phyloP scores from a whole-genome alignment of 73 alveolate genomes.

The Symbiodinium pilosum region DNA sequence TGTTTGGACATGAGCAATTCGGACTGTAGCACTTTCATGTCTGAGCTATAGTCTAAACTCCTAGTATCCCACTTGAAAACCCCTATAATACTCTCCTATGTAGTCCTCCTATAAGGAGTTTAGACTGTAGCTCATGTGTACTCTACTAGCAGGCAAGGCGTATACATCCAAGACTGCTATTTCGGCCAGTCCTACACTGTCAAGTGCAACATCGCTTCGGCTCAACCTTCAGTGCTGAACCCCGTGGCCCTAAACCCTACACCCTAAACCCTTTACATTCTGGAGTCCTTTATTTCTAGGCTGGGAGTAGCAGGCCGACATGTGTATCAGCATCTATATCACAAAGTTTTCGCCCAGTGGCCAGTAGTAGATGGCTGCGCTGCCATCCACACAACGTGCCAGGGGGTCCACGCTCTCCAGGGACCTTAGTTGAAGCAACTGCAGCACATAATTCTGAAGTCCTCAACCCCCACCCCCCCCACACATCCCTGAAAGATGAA shows the following conservation, averaged over 20 bases:
- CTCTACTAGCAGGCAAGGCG: too few relatives aligned
- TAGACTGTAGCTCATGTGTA: too few relatives aligned
- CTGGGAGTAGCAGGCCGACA: not conserved
- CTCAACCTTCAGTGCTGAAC: too few relatives aligned
- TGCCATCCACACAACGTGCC: constrained; percentile 15
- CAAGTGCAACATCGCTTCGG: too few relatives aligned
- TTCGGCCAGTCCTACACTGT: not conserved
- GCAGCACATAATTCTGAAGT: not conserved
- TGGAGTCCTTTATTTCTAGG: not conserved
- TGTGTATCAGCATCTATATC: not conserved
- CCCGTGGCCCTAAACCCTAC: not conserved
- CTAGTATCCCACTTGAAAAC: too few relatives aligned
- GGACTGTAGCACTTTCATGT: too few relatives aligned
- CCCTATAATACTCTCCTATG: too few relatives aligned
- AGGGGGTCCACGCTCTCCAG: not conserved
- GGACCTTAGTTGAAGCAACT: not conserved
- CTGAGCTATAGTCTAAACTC: too few relatives aligned
- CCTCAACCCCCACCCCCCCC: not conserved
- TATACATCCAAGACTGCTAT: not conserved
- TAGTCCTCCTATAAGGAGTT: too few relatives aligned
- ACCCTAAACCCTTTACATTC: not conserved
- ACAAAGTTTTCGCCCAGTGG: not conserved
- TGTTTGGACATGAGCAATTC: too few relatives aligned
- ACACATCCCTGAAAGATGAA: not conserved
- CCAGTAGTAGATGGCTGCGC: constrained; percentile 31